Base-by-base conservation (phyloP, 805 yeast genomes). In the Maudiozyma bulderi region DNA sequence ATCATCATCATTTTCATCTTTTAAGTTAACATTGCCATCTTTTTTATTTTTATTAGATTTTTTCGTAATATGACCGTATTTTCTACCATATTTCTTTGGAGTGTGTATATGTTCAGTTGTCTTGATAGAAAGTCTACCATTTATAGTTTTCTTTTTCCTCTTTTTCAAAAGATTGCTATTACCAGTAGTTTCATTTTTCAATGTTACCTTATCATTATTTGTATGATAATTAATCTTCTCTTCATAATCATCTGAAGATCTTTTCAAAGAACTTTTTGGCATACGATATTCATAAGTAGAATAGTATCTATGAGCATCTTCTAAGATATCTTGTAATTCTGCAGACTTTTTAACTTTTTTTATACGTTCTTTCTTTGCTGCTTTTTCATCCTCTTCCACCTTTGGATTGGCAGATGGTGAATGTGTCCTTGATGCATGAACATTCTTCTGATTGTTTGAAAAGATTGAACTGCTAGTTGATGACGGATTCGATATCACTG, bases 261-360 rank as follows among this genome's bases (percentile, higher is more conserved):
- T 34, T 31, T 43, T 56, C 41, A 60, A 45, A 44, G 59, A 65
- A 2, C 57, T 46, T 7, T 46, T 47, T 6, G 68, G 68, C 43
- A 64, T 50, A 5, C 55, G 41, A 42, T 50, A 57, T 10, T 58
- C 65, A 41, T 50, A 53, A n/a, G 51, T 52, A 3, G 66, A 56
- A 41, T 60, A 55, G 41, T 57, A 64, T 29, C 52, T 56, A 37
- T 39, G 59, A 0, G 67, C 63, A 30, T 61, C 69, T 31, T 61
- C 57, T 14, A 65, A 44, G 28, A 64, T 47, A 6, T 47, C 43
- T 38, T 53, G 51, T 37, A 61, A 34, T 20, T 51, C 52, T 35
- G 33, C 11, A 10, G 8, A 14, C 11, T 38, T 44, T 9, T 9
- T 39, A 39, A 8, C 9, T 9, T 6, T 7, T 20, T 14, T 15